Evolutionary conservation across 805 yeast genomes (phyloP).

Genomic region (Suhomyces canberraensis): DNA sequence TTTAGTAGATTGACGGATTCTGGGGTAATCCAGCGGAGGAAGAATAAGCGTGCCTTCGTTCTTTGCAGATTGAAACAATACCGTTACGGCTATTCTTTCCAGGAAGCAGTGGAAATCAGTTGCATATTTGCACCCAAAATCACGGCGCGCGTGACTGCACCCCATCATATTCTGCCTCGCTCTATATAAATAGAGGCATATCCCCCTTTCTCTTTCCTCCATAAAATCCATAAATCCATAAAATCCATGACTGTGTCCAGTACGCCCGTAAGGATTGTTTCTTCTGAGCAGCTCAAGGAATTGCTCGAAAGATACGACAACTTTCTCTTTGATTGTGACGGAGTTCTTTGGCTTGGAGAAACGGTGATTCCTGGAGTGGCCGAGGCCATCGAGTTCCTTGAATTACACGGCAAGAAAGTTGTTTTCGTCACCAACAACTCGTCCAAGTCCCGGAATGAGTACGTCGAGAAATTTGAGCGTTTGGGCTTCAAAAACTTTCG

Average conservation of each 20-base stretch:
- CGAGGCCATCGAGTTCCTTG: constrained; percentile 22
- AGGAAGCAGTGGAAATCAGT: neutral
- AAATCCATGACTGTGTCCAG: constrained; percentile 4
- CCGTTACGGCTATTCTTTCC: constrained; percentile 1
- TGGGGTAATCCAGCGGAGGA: too few relatives aligned
- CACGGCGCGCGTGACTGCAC: neutral
- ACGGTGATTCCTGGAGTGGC: constrained; percentile 31
- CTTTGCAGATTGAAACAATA: too few relatives aligned
- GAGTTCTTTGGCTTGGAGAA: constrained; percentile 41
- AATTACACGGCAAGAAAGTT: constrained; percentile 21
- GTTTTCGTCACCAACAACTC: constrained; percentile 40
- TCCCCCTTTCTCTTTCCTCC: too few relatives aligned
- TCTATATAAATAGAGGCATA: neutral
- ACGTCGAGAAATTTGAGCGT: constrained; percentile 28
- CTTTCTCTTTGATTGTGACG: constrained; percentile 42
- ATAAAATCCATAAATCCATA: too few relatives aligned
- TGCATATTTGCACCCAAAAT: constrained; percentile 1
- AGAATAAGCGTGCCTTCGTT: too few relatives aligned
- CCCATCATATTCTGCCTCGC: too few relatives aligned
- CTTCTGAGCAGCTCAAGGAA: constrained; percentile 14
- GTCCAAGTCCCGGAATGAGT: constrained; percentile 31
- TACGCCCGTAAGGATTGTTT: constrained; percentile 4
- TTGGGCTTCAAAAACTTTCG: constrained; percentile 28
- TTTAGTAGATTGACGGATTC: too few relatives aligned
- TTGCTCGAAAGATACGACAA: constrained; percentile 31